Evolutionary conservation across 2,329 filamentous ascomycete genomes (phyloP).

Genomic region (Venturiaceae sp.): DNA sequence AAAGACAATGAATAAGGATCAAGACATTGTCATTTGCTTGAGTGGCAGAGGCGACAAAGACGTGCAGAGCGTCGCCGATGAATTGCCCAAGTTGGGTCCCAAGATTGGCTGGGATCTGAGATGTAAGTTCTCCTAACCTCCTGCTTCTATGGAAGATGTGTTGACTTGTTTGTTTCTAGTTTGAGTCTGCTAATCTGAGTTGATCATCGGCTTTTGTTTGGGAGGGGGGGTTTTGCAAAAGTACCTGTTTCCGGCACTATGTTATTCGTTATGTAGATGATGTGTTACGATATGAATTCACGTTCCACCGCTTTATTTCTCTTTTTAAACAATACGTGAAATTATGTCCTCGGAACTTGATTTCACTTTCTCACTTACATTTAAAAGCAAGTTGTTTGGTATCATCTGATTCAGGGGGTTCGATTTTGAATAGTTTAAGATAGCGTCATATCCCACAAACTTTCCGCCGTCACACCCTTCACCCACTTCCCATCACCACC

Average conservation of each 20-base stretch:
- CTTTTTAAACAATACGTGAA: no score
- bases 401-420: no score
- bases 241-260: background rate
- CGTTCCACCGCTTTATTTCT: background rate
- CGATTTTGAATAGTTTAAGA: no score
- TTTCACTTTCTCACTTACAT: no score
- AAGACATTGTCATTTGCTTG: conserved; percentile 90
- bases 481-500: conserved; percentile 38
- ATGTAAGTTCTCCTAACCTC: conserved; percentile 26
- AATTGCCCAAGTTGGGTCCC: conserved; percentile 79
- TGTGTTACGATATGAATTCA: background rate
- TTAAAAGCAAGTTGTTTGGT: no score
- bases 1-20: conserved; percentile 79
- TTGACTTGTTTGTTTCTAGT: background rate
- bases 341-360: no score
- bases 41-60: conserved; percentile 96
- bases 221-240: background rate
- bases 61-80: conserved; percentile 94
- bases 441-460: conserved; percentile 40
- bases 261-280: background rate
- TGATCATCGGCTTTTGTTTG: background rate
- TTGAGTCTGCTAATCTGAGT: background rate
- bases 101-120: conserved; percentile 68
- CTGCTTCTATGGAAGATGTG: background rate
- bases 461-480: conserved; percentile 38